phyloP scores from a whole-genome alignment of 208 protist species.

The Acanthamoeba healyi region DNA sequence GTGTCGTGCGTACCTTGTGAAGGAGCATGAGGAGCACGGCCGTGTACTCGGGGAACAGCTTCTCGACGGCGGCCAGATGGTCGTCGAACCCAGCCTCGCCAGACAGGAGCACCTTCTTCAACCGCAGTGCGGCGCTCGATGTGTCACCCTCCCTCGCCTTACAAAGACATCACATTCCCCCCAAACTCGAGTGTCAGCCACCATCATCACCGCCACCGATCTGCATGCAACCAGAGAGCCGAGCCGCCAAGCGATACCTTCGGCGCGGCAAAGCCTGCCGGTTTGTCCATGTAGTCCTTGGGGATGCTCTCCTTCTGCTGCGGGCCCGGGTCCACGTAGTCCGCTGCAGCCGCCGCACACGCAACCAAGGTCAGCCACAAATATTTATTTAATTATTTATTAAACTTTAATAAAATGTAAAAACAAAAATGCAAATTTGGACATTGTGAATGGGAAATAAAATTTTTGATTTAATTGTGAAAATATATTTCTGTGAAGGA shows the following conservation, averaged over 20 bases:
- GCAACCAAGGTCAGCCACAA: background rate
- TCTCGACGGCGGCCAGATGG: background rate
- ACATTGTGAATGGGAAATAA: background rate
- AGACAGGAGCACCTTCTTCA: conserved; percentile 51
- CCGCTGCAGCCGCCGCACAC: background rate
- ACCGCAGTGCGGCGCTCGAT: conserved; percentile 12
- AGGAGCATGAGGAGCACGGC: conserved; percentile 61
- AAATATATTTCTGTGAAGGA: background rate
- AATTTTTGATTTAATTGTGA: background rate
- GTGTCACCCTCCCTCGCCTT: conserved; percentile 30
- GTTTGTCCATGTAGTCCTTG: conserved; percentile 59
- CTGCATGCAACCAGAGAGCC: no score
- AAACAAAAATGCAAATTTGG: background rate
- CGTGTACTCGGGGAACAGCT: conserved; percentile 37
- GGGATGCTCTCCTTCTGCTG: conserved; percentile 66
- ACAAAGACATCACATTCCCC: background rate
- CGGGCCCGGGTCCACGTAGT: conserved; percentile 57
- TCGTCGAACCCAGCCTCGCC: conserved; percentile 52
- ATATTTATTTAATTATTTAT: background rate
- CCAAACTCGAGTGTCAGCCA: no score
- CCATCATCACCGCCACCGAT: no score
- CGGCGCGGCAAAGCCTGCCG: background rate
- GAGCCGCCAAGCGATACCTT: background rate
- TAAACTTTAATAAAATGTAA: background rate
- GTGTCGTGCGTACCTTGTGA: conserved; percentile 46